Percentiles rank a stretch among this genome's conserved stretches.
These are phyloP conservation scores for Juglanconis juglandina DNA, from an alignment of 2,329 filamentous ascomycete species.

Conservation along the genomic window DNA sequence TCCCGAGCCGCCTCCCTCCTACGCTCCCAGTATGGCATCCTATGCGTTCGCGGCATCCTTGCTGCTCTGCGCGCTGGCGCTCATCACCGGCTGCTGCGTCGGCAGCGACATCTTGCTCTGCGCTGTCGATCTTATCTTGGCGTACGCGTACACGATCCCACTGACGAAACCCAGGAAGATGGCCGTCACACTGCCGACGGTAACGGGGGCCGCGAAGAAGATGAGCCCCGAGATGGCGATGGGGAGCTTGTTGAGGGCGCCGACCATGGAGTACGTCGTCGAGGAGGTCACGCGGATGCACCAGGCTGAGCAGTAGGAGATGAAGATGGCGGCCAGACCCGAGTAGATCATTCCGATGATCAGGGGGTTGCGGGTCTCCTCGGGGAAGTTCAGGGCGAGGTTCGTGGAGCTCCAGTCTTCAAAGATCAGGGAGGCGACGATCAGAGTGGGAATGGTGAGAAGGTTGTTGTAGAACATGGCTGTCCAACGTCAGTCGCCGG, in stretches of 20 bases:
- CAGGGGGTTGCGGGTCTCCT: conserved; percentile 73
- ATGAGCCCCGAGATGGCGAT: conserved; percentile 88
- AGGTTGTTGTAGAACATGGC: conserved; percentile 99
- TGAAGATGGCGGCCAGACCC: conserved; percentile 89
- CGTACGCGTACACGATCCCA: conserved; percentile 84
- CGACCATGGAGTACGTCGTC: conserved; percentile 98
- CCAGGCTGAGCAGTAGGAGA: conserved; percentile 99
- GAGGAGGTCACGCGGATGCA: conserved; percentile 96
- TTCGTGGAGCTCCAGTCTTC: conserved; percentile 93
- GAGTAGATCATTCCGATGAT: conserved; percentile 91
- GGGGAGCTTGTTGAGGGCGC: conserved; percentile 94
- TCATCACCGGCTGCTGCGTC: conserved; percentile 69
- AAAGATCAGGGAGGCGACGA: conserved; percentile 74
- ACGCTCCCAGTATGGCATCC: background rate
- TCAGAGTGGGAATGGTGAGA: conserved; percentile 86
- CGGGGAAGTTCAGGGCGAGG: conserved; percentile 81
- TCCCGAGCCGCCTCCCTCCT: background rate
- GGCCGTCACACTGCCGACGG: conserved; percentile 84
- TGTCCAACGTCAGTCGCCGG: conserved; percentile 39
- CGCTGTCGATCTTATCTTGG: conserved; percentile 77
- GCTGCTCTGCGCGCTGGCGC: conserved; percentile 87
- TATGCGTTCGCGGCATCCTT: conserved; percentile 73
- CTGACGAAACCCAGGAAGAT: conserved; percentile 89
- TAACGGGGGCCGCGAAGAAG: conserved; percentile 94
- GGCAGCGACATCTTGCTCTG: conserved; percentile 64